Evolutionary conservation across 2,329 filamentous ascomycete species (phyloP), one percentile per base, ranked within the genome.

Genomic region (Neofusicoccum laricinum): DNA sequence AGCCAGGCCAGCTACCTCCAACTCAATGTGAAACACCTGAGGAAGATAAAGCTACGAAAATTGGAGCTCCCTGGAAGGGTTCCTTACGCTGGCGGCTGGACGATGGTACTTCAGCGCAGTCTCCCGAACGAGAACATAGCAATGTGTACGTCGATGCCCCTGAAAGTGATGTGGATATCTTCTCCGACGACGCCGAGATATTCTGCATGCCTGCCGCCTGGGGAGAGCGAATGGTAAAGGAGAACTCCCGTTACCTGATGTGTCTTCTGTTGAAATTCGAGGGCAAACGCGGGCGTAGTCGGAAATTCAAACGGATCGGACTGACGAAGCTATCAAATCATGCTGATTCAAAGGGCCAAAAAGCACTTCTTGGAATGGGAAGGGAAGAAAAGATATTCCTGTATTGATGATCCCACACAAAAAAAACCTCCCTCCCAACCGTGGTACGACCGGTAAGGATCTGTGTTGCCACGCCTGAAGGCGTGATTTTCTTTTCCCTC

Each of bases 131-230:
- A n/a, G 40, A 45, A n/a, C 65, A 69, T 34, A 64, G 57, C 4
- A 67, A 66, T 48, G 61, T 66, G 2, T 69, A 66, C 36, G 49
- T 69, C 7, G 67, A 69, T 48, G 65, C 65, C 11, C 65, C 65
- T 2, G 32, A 34, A 12, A 57, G 63, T 17, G 68, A 69, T 19
- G 15, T 7, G 10, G 48, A 66, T 2, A 68, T 69, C 7, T 61
- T 64, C 14, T 45, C 61, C 2, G 30, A 17, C 2, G 53, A 65
- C 38, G 55, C 64, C 2, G 25, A 45, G 1, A 5, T 69, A 3
- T 69, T 51, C 25, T 21, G 66, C 15, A 58, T 68, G 4, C 66
- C 66, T 46, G 68, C 64, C 40, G 65, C 68, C 2, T 49, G 19
- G 15, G 63, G 63, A 10, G 66, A 68, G 2, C 62, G 66, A 3